Conservation (phyloP, 176 grass and related monocot genomes). For the Triticum aestivum region DNA sequence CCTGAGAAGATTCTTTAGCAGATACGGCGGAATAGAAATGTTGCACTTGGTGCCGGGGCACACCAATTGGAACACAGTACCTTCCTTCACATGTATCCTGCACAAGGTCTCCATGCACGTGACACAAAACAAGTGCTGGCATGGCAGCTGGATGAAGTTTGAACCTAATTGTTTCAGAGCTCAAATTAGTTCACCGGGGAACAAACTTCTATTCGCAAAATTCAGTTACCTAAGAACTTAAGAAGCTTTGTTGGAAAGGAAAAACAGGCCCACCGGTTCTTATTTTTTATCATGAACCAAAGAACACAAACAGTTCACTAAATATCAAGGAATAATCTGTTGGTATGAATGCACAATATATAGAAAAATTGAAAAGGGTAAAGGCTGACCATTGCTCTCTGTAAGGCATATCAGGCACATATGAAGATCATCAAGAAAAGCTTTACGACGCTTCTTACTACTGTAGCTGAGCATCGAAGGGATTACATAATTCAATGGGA, state of each 20-base stretch:
- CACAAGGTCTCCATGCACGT: conserved; percentile 33
- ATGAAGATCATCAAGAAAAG: conserved; percentile 41
- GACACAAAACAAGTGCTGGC: conserved; percentile 24
- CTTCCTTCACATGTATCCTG: conserved; percentile 46
- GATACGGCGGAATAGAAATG: conserved; percentile 35
- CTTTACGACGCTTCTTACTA: conserved; percentile 28
- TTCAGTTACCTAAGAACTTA: neutral
- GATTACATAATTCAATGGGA: conserved; percentile 35
- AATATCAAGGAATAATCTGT: neutral
- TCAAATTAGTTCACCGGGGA: neutral
- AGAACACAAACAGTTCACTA: no score
- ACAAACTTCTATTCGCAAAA: neutral
- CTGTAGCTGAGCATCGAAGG: conserved; percentile 41
- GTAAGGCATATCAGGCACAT: conserved; percentile 44
- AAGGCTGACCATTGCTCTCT: neutral
- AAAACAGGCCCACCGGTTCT: neutral
- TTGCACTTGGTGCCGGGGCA: conserved; percentile 49
- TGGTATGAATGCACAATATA: neutral
- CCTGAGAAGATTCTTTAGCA: conserved; percentile 41
- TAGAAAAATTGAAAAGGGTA: neutral
- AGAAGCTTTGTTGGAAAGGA: neutral
- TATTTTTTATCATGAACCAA: no score
- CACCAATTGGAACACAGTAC: conserved; percentile 31
- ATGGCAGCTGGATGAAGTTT: conserved; percentile 32
- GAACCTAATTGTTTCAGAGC: conserved; percentile 15